These are phyloP conservation scores for Plasmodium billcollinsi DNA, from an alignment of 169 alveolate genomes.

Conservation along the genomic window DNA sequence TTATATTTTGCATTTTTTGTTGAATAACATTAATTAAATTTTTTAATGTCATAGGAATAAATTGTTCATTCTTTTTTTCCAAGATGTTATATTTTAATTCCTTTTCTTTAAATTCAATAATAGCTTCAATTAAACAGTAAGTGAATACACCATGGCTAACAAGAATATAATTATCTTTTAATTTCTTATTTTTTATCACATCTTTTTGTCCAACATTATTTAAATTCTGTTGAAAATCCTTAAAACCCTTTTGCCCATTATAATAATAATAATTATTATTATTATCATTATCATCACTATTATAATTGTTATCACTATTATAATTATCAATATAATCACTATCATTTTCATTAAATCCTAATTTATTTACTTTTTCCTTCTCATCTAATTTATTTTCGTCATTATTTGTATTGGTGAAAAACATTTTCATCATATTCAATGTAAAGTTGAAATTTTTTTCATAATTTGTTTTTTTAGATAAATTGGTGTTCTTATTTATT, in stretches of 20 bases:
- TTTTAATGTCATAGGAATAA: conserved; percentile 72
- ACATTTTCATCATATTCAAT: conserved; percentile 19
- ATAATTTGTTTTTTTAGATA: conserved; percentile 12
- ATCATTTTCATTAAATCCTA: conserved; percentile 22
- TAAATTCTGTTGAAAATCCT: background rate
- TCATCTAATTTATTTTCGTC: conserved; percentile 1
- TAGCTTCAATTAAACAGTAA: conserved; percentile 86
- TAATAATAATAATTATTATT: background rate
- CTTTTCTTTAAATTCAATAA: conserved; percentile 82
- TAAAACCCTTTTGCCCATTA: background rate
- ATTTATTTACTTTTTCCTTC: background rate
- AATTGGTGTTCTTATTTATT: background rate
- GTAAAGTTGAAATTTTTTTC: conserved; percentile 45
- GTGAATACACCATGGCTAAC: conserved; percentile 90
- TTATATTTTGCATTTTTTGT: conserved; percentile 82
- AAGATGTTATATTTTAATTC: conserved; percentile 81
- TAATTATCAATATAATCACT: conserved; percentile 15
- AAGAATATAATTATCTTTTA: conserved; percentile 80
- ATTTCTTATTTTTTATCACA: conserved; percentile 23
- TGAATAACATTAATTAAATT: conserved; percentile 83
- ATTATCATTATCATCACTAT: background rate
- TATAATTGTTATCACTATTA: background rate
- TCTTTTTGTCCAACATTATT: background rate
- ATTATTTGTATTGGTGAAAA: conserved; percentile 29
- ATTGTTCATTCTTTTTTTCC: conserved; percentile 34